These are phyloP conservation scores for Dimocarpus longan DNA, from an alignment of 345 rosid genomes.

Conservation along the genomic window DNA sequence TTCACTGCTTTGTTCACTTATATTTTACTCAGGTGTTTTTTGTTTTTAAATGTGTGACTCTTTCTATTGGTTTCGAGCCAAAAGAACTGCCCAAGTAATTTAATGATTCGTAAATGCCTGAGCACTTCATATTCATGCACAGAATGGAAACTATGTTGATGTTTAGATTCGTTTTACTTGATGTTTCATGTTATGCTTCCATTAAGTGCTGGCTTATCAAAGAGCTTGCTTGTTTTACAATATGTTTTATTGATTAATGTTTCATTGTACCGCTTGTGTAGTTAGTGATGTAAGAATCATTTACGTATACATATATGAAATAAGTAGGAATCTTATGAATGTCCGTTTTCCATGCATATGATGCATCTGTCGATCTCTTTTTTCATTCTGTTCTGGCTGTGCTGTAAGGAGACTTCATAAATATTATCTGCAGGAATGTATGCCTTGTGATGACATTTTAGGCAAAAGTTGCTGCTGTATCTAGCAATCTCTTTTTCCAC, in stretches of 20 bases:
- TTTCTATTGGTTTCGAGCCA: neutral
- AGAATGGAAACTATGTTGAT: neutral
- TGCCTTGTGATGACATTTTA: neutral
- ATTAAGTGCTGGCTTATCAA: neutral
- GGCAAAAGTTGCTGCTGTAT: neutral
- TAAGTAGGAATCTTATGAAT: neutral
- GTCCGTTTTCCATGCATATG: neutral
- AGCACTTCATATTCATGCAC: neutral
- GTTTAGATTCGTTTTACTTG: neutral
- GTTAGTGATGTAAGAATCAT: neutral
- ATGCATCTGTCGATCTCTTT: neutral
- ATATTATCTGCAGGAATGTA: neutral
- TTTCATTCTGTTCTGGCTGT: neutral
- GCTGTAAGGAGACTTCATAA: neutral
- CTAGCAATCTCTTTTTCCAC: constrained; percentile 8
- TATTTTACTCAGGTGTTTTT: constrained; percentile 69
- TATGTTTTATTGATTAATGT: neutral
- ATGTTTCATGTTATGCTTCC: neutral
- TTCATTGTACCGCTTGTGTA: neutral
- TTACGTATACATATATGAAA: too few species aligned
- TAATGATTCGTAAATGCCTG: neutral
- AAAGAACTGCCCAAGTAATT: neutral
- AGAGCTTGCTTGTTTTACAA: neutral
- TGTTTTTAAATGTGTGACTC: constrained; percentile 7
- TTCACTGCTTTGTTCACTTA: constrained; percentile 90